These are phyloP conservation scores for Sporothrix curviconia DNA, from an alignment of 2,329 filamentous ascomycete genomes.

Conservation along the genomic window DNA sequence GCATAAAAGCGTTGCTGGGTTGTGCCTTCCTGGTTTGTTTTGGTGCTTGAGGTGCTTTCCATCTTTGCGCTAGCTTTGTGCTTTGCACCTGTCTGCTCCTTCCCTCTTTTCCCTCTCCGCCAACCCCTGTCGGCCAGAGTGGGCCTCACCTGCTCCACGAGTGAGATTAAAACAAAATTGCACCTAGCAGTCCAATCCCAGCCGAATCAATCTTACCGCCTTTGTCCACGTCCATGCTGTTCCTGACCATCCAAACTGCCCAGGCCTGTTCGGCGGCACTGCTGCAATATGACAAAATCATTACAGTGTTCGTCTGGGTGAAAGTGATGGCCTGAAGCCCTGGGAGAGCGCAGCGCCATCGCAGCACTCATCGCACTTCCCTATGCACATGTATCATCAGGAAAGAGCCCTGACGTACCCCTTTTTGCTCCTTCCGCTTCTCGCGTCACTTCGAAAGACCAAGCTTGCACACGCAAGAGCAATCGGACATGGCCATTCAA, in stretches of 20 bases:
- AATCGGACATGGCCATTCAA: too few species aligned
- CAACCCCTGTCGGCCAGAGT: conserved; percentile 13
- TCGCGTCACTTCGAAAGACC: not conserved
- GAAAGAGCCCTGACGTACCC: too few species aligned
- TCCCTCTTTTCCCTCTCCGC: not conserved
- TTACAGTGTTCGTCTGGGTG: not conserved
- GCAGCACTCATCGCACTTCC: too few species aligned
- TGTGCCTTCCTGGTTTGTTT: conserved; percentile 6
- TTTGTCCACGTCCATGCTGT: not conserved
- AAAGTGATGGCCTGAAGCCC: not conserved
- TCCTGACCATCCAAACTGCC: too few species aligned
- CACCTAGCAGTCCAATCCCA: conserved; percentile 11
- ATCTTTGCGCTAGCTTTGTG: not conserved
- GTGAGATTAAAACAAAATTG: conserved; percentile 21
- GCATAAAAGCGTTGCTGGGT: not conserved
- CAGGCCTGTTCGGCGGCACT: too few species aligned
- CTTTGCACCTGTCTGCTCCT: conserved; percentile 1
- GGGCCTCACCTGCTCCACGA: conserved; percentile 16
- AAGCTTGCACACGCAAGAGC: too few species aligned
- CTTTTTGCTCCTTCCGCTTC: conserved; percentile 5
- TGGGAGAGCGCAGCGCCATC: not conserved
- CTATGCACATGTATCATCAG: too few species aligned
- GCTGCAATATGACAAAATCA: not conserved
- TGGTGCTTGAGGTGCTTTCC: not conserved
- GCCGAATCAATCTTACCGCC: conserved; percentile 3